These are phyloP conservation scores for Solanum sparsipilum DNA, from an alignment of 257 asterid genomes.

Conservation along the genomic window DNA sequence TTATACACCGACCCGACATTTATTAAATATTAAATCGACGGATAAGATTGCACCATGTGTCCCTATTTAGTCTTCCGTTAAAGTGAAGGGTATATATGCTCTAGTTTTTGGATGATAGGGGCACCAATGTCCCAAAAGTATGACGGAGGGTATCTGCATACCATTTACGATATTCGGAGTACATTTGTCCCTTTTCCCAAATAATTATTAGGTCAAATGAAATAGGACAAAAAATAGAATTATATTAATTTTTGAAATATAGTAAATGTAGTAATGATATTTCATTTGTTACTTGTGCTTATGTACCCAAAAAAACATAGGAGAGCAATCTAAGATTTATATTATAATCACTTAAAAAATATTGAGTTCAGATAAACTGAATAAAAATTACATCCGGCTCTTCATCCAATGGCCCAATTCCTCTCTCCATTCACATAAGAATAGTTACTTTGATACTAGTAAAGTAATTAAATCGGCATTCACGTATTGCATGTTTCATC, in stretches of 20 bases:
- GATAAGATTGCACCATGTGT: no score
- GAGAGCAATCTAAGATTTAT: not conserved
- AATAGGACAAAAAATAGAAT: not conserved
- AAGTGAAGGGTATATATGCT: no score
- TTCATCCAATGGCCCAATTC: not conserved
- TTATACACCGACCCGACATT: no score
- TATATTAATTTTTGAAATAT: not conserved
- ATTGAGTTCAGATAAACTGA: not conserved
- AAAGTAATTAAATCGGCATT: not conserved
- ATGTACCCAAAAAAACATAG: not conserved
- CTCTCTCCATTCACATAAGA: not conserved
- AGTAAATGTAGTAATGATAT: not conserved
- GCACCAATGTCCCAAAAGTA: no score
- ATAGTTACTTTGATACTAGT: not conserved
- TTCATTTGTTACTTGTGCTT: not conserved
- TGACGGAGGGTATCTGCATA: no score
- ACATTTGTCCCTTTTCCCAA: no score
- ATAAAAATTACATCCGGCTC: no score
- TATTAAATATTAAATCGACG: no score
- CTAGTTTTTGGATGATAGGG: no score
- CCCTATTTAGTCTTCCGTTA: no score
- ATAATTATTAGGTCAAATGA: not conserved
- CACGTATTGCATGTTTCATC: not conserved
- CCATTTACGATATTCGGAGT: no score
- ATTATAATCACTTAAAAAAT: not conserved